Evolutionary conservation across 148 eudicot genomes (phyloP), one percentile per base, ranked within the genome.

Genomic region (Limonium bicolor): DNA sequence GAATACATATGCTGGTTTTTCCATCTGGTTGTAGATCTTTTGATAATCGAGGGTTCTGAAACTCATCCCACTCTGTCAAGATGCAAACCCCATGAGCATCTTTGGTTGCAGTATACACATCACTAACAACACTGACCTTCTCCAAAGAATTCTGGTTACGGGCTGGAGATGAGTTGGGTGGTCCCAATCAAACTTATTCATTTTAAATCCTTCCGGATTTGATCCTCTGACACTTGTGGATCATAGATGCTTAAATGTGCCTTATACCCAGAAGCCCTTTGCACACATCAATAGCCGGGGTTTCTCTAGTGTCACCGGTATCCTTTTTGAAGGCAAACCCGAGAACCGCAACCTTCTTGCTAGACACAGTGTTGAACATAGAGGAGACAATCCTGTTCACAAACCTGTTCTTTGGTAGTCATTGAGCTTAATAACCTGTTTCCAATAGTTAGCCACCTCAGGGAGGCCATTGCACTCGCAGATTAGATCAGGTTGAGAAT

Each of bases 201-300:
- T 61, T 1, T 48, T 13, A 3, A 61, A 28, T 61, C 66, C 48
- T 30, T 37, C 7, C 22, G 39, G 51, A 57, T 48, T 16, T 58
- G 62, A 22, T 58, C 62, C 24, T 61, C 60, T 6, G 66, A 40
- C n/a, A 61, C 66, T 35, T 61, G 66, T 11, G 66, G 55, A 20
- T 61, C 66, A 24, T 39, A 61, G 23, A 61, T 61, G 60, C 66
- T 54, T 48, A 61, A 47, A 2, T 28, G 41, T 14, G 60, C 66
- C 28, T 61, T 47, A 50, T 61, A 60, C 8, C 66, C 20, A 61
- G 10, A 14, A 61, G 41, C 19, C 66, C 66, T 20, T 61, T 54
- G 49, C 66, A 61, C 19, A 61, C 66, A 27, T 61, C 66, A n/a
- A 61, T 61, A 12, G 66, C 66, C 11, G 66, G 66, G 11, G 66